Percentiles rank a stretch among this genome's conserved stretches.
phyloP scores from a whole-genome alignment of 805 yeast species.

The Ogataea thermomethanolica region DNA sequence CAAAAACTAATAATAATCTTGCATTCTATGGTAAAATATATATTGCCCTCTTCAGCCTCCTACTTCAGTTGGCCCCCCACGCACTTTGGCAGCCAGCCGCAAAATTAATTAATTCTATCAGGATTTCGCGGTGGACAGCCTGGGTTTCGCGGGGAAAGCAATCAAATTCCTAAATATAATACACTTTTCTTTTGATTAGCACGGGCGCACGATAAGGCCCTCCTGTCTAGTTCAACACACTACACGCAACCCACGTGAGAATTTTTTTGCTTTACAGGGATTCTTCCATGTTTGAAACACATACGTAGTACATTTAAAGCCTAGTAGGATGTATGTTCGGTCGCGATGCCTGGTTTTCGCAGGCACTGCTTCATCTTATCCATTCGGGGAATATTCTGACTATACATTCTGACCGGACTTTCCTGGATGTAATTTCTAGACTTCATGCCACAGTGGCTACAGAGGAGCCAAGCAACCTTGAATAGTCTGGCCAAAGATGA shows the following conservation, averaged over 20 bases:
- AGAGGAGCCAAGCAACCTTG: too few relatives aligned
- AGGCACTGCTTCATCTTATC: too few relatives aligned
- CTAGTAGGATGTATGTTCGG: background rate
- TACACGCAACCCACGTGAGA: slow-evolving; percentile 1
- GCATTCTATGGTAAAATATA: slow-evolving; percentile 2
- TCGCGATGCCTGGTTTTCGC: background rate
- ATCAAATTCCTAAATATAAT: background rate
- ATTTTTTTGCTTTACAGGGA: background rate
- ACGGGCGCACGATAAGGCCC: slow-evolving; percentile 11
- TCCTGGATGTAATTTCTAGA: too few relatives aligned
- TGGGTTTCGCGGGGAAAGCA: slow-evolving; percentile 9
- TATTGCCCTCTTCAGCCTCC: slow-evolving; percentile 12
- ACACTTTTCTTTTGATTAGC: slow-evolving; percentile 9
- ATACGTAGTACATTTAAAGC: background rate
- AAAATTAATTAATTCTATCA: slow-evolving; percentile 4
- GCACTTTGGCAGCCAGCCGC: slow-evolving; percentile 5
- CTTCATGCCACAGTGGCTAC: too few relatives aligned
- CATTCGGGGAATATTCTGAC: too few relatives aligned
- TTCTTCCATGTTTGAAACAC: slow-evolving; percentile 7
- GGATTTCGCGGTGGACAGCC: background rate
- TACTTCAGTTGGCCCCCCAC: slow-evolving; percentile 2
- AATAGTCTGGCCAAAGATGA: too few relatives aligned
- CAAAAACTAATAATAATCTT: slow-evolving; percentile 1
- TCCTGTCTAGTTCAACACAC: slow-evolving; percentile 3
- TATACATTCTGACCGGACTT: too few relatives aligned